Evolutionary conservation across 768 basidiomycete species (phyloP), one percentile per base, ranked within the genome.

Genomic region (Piloderma croceum): DNA sequence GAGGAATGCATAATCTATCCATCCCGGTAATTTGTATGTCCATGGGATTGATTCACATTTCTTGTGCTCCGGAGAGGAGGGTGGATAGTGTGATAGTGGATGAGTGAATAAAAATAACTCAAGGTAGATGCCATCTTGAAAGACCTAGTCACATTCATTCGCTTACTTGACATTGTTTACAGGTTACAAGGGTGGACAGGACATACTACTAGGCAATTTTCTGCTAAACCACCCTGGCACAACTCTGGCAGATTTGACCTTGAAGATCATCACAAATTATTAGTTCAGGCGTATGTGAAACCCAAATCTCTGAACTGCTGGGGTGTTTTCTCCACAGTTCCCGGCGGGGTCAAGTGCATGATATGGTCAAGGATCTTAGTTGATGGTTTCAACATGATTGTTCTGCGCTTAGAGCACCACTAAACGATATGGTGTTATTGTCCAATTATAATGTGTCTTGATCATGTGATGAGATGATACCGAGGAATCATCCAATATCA

Each of bases 51-150:
- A 39, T 18, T 70, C 71, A 2, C 81, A 73, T 19, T 58, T 51
- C 2, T 51, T 39, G 13, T 70, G 67, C 27, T 65, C 67, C 11
- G 71, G 71, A 22, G 74, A 71, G 6, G 61, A 64, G 1, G 67
- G 68, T 2, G 76, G 77, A 44, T 81, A 82, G 48, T 73, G 57
- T 0, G 72, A 68, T 7, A 60, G 56, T 1, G 77, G 72, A 39
- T 77, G 69, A 2, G 69, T 74, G 63, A 86, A 87, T 13, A 74
- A 70, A 49, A 87, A 74, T 23, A 87, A 71, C 52, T 87, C 84
- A 34, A 87, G 63, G 54, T 86, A 87, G 12, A 64, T 63, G 11
- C 74, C 74, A 42, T 83, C 81, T 21, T 58, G 56, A 18, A 84
- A 58, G 31, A 79, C 54, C 77, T 79, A 46, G 39, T 36, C 2